These are phyloP conservation scores for Phytophthora citricola DNA, from an alignment of 352 stramenopile genomes.

Conservation along the genomic window DNA sequence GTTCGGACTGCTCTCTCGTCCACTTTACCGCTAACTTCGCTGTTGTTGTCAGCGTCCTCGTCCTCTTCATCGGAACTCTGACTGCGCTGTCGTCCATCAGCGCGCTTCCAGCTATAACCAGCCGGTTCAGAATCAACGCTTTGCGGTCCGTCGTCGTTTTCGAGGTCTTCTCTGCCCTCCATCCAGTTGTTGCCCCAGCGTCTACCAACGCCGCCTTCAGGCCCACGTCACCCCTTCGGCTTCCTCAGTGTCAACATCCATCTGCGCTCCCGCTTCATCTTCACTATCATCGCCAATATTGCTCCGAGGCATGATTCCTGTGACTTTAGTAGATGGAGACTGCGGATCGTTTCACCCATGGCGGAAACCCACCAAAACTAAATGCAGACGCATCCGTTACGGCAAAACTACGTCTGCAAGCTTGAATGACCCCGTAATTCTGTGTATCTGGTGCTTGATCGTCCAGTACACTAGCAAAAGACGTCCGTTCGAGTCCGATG, in stretches of 20 bases:
- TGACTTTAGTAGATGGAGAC: not conserved
- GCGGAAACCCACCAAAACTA: slow-evolving; percentile 13
- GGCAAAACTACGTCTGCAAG: no score
- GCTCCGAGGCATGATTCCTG: slow-evolving; percentile 23
- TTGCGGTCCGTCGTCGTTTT: slow-evolving; percentile 14
- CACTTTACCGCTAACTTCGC: slow-evolving; percentile 21
- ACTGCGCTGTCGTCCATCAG: slow-evolving; percentile 49
- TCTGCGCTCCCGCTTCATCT: slow-evolving; percentile 9
- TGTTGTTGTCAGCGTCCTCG: slow-evolving; percentile 41
- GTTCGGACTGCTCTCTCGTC: slow-evolving; percentile 33
- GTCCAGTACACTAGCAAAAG: not conserved
- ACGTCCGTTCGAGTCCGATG: not conserved
- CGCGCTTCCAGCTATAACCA: slow-evolving; percentile 73
- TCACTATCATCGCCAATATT: slow-evolving; percentile 5
- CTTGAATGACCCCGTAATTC: no score
- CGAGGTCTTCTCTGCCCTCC: slow-evolving; percentile 31
- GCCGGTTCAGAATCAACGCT: slow-evolving; percentile 29
- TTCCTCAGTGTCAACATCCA: slow-evolving; percentile 15
- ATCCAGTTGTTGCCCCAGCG: slow-evolving; percentile 25
- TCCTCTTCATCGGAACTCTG: slow-evolving; percentile 41
- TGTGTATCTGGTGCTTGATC: not conserved
- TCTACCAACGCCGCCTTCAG: slow-evolving; percentile 33
- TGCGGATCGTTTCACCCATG: slow-evolving; percentile 14
- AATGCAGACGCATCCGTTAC: slow-evolving; percentile 14
- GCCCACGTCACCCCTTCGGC: slow-evolving; percentile 1